These are phyloP conservation scores for Bruguiera parviflora DNA, from an alignment of 345 rosid species.

Conservation along the genomic window DNA sequence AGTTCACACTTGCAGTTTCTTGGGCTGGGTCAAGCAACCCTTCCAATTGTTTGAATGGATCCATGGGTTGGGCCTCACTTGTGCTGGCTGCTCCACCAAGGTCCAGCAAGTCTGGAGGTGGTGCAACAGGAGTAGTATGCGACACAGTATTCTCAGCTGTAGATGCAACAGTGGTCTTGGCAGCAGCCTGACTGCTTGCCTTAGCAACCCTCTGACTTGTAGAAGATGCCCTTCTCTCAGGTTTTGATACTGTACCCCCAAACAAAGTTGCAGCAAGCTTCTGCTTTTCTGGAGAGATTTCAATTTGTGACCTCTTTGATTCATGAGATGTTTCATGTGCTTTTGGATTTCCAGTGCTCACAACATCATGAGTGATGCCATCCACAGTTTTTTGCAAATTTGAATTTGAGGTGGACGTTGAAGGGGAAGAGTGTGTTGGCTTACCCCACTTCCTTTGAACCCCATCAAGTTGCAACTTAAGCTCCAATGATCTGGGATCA, in stretches of 20 bases:
- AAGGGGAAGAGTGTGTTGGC: constrained; percentile 51
- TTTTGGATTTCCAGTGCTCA: constrained; percentile 42
- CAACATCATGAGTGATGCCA: constrained; percentile 37
- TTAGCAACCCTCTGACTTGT: constrained; percentile 36
- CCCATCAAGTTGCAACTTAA: constrained; percentile 89
- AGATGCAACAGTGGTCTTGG: background rate
- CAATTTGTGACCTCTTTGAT: constrained; percentile 58
- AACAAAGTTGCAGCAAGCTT: constrained; percentile 97
- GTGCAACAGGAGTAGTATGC: constrained; percentile 48
- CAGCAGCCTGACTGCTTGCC: constrained; percentile 32
- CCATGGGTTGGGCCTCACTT: constrained; percentile 36
- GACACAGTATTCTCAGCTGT: constrained; percentile 25
- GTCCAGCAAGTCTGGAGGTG: constrained; percentile 88
- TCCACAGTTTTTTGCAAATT: constrained; percentile 48
- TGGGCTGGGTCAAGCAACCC: constrained; percentile 61
- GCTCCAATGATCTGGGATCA: constrained; percentile 51
- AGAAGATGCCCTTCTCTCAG: constrained; percentile 56
- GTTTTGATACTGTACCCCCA: constrained; percentile 62
- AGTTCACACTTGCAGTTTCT: constrained; percentile 25
- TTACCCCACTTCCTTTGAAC: constrained; percentile 94
- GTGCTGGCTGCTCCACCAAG: constrained; percentile 56
- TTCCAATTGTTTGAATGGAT: constrained; percentile 86
- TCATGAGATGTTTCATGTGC: constrained; percentile 46
- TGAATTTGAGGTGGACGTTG: constrained; percentile 48
- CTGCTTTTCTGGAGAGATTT: constrained; percentile 80